Base-by-base conservation (phyloP, 2,329 filamentous ascomycete genomes). In the Penicillium oxalicum region DNA sequence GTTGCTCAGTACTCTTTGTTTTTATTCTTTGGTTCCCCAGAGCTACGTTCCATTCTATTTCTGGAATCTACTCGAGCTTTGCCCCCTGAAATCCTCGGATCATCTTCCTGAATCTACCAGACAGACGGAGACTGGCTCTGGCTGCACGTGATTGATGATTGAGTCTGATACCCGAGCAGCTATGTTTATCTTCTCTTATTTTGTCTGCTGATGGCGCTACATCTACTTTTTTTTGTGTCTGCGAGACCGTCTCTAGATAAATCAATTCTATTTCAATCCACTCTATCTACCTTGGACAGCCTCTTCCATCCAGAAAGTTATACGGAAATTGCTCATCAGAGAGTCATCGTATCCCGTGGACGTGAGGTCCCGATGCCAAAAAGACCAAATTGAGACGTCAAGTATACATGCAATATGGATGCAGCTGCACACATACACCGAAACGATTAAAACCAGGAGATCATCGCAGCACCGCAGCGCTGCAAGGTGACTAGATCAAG, bases 111-210 rank as follows among this genome's bases (percentile, higher is more conserved):
- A 32, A 32, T 32, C 13, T 38, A 6, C 24, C 11, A 18, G 35
- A 42, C 39, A 35, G 43, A 40, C 45, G 44, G 24, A 51, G 48
- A 29, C 44, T 45, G 40, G 48, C 29, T 45, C 43, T 39, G 35
- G 38, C 28, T 45, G 28, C 32, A 36, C 38, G 12, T 48, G 45
- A 42, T 50, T 39, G 49, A 45, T 55, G 32, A 34, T 50, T 52
- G 48, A 47, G 45, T 48, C 44, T 37, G 44, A 52, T 55, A 50
- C 51, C 51, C 49, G 48, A 40, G 42, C 27, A 27, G 32, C 44
- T 57, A 44, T 24, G 25, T 32, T 11, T 12, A 24, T 34, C 34
- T n/a, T 13, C 18, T 24, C 25, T 26, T 37, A 51, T 47, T 47
- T 35, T 28, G 29, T 25, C 8, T 18, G 27, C 18, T 42, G 33